phyloP scores from a whole-genome alignment of 1,284 basidiomycete species.

The Sporisorium scitamineum region DNA sequence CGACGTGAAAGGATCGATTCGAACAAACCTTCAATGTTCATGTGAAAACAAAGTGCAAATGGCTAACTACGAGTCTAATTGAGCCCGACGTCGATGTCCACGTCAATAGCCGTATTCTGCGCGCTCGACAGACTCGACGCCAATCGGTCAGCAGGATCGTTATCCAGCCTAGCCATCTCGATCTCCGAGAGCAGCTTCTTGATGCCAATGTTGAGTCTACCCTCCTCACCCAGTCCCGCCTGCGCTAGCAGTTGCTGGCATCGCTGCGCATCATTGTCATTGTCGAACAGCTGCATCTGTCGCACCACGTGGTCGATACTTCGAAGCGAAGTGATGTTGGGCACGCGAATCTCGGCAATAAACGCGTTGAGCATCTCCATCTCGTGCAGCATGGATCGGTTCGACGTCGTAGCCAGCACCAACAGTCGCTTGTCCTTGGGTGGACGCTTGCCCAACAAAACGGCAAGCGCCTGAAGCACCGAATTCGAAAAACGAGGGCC shows the following conservation, averaged over 20 bases:
- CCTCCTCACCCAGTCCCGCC: constrained; percentile 78
- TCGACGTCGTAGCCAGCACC: constrained; percentile 91
- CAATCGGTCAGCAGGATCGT: constrained; percentile 70
- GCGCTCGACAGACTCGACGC: constrained; percentile 64
- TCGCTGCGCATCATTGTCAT: constrained; percentile 74
- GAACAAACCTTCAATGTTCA: neutral
- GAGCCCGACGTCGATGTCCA: constrained; percentile 52
- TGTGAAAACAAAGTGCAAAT: neutral
- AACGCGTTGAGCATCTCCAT: constrained; percentile 90
- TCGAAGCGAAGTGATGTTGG: constrained; percentile 80
- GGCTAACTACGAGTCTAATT: constrained; percentile 19
- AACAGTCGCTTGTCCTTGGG: constrained; percentile 95
- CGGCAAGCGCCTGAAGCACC: constrained; percentile 90
- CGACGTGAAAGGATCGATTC: neutral
- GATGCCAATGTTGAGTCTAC: constrained; percentile 82
- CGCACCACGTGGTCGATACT: constrained; percentile 82
- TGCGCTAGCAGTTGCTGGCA: constrained; percentile 79
- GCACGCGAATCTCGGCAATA: constrained; percentile 87
- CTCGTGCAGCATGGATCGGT: constrained; percentile 86
- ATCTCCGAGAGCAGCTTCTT: constrained; percentile 87
- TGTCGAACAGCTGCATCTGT: constrained; percentile 83
- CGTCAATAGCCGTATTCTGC: constrained; percentile 43
- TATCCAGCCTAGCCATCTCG: constrained; percentile 93
- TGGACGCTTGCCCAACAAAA: constrained; percentile 87
- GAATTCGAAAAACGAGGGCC: constrained; percentile 95